phyloP scores from a whole-genome alignment of 257 asterid species.

The Gynochthodes officinalis region DNA sequence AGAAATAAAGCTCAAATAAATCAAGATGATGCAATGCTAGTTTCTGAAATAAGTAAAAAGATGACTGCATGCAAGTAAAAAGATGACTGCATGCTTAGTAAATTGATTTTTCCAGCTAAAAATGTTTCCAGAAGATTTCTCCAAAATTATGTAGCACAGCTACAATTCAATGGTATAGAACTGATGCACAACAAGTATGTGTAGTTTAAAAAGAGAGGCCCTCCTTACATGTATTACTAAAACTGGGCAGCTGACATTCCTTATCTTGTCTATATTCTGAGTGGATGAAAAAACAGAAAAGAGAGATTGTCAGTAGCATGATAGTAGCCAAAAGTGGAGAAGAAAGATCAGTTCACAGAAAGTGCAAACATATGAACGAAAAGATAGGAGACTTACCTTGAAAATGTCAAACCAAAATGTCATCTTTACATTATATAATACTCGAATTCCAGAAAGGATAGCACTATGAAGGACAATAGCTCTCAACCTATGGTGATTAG shows the following conservation, averaged over 20 bases:
- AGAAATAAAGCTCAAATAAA: background rate
- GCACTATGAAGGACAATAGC: slow-evolving; percentile 97
- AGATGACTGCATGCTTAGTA: too few species aligned
- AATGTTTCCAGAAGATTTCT: background rate
- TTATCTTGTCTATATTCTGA: slow-evolving; percentile 93
- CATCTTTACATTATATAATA: slow-evolving; percentile 85
- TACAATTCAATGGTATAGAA: background rate
- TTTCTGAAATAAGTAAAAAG: background rate
- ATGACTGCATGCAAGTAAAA: background rate
- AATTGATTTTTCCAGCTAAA: background rate
- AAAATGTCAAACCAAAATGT: slow-evolving; percentile 99
- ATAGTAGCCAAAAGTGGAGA: slow-evolving; percentile 2
- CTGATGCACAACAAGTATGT: slow-evolving; percentile 7
- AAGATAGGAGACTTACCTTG: slow-evolving; percentile 51
- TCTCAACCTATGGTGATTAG: slow-evolving; percentile 69
- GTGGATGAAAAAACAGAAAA: slow-evolving; percentile 12
- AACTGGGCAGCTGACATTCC: slow-evolving; percentile 86
- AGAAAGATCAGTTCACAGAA: background rate
- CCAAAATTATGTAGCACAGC: background rate
- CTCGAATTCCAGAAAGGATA: slow-evolving; percentile 96
- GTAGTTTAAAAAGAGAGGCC: background rate
- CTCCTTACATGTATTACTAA: slow-evolving; percentile 90
- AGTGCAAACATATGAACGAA: background rate
- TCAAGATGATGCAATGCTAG: background rate
- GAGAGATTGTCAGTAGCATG: slow-evolving; percentile 18